These are phyloP conservation scores for Phragmites australis DNA, from an alignment of 176 grass and related monocot species.

Conservation along the genomic window DNA sequence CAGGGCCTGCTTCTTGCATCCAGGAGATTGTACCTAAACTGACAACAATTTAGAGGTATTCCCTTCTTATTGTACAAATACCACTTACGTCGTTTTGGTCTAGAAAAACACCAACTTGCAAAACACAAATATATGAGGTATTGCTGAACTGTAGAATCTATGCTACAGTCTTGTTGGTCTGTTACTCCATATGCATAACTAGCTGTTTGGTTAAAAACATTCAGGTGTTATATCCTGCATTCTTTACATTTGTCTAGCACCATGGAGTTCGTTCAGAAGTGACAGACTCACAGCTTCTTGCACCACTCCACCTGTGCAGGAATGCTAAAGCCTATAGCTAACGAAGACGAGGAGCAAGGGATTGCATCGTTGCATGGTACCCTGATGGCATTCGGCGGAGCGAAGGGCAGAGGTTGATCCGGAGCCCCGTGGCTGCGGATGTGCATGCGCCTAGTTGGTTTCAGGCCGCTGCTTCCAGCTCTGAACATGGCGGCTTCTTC, in stretches of 20 bases:
- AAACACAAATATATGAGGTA: neutral
- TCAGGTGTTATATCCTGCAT: neutral
- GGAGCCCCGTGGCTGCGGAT: neutral
- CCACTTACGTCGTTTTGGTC: neutral
- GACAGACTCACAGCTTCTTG: neutral
- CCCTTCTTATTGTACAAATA: neutral
- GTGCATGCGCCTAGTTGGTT: neutral
- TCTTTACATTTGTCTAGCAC: neutral
- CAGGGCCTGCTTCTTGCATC: conserved; percentile 21
- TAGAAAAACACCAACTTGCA: neutral
- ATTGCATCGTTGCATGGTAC: neutral
- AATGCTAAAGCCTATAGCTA: neutral
- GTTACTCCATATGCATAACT: no score
- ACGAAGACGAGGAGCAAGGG: neutral
- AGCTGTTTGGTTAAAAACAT: no score
- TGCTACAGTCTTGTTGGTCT: no score
- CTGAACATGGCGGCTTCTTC: conserved; percentile 19
- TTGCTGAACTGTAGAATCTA: no score
- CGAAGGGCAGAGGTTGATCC: neutral
- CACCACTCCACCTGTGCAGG: neutral
- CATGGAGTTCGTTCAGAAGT: neutral
- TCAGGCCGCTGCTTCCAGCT: neutral
- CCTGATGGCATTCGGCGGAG: conserved; percentile 16
- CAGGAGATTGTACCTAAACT: neutral
- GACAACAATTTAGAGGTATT: neutral